These are phyloP conservation scores for Myxozyma sirexii DNA, from an alignment of 805 yeast species.

Conservation along the genomic window DNA sequence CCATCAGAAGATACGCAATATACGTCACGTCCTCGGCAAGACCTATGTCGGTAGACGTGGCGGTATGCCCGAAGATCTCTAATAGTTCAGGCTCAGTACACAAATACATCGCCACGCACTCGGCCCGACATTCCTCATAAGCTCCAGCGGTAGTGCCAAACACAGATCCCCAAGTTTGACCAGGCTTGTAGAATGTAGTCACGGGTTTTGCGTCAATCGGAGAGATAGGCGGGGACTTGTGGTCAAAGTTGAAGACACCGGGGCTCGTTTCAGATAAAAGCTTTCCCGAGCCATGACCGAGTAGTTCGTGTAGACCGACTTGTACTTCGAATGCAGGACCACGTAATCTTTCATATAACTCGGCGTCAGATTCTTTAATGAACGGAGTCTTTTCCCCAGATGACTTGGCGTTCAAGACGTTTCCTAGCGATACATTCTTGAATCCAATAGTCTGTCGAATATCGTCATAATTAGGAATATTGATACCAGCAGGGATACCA, in stretches of 20 bases:
- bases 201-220: constrained; percentile 62
- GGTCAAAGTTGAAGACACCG: constrained; percentile 73
- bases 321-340: constrained; percentile 88
- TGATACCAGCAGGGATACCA: constrained; percentile 91
- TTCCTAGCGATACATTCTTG: constrained; percentile 87
- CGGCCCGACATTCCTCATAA: constrained; percentile 93
- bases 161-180: constrained; percentile 88
- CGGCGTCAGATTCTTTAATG: constrained; percentile 55
- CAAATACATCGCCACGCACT: constrained; percentile 80
- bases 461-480: constrained; percentile 90
- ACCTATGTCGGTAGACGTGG: constrained; percentile 47
- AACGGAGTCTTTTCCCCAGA: constrained; percentile 70
- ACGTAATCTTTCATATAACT: constrained; percentile 56
- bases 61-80: constrained; percentile 69
- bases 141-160: constrained; percentile 84
- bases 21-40: constrained; percentile 54
- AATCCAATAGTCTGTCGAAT: constrained; percentile 82
- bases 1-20: constrained; percentile 77
- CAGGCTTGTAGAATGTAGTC: constrained; percentile 69
- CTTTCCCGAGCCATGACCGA: constrained; percentile 93
- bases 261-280: constrained; percentile 62
- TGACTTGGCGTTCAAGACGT: constrained; percentile 75
- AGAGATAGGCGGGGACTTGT: constrained; percentile 60
- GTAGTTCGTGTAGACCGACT: constrained; percentile 88
- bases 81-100: constrained; percentile 68